A percentile compares a stretch with the other conserved stretches of the same genome.
Evolutionary conservation across 768 basidiomycete species (phyloP).

Genomic region (Tephrocybe rancida): DNA sequence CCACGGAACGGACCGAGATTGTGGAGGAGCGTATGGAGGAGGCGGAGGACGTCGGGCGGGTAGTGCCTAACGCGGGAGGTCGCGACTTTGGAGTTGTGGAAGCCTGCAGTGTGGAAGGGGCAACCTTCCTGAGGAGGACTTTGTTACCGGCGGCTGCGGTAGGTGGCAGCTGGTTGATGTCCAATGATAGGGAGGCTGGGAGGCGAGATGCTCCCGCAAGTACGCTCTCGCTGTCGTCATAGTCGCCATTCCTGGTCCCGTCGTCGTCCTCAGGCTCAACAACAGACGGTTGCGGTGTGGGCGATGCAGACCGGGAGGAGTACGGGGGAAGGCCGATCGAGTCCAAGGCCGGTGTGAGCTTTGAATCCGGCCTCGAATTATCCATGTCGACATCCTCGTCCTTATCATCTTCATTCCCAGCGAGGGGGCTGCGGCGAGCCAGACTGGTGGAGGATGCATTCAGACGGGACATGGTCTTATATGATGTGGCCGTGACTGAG

Average conservation of each 20-base stretch:
- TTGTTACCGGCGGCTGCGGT: conserved; percentile 4
- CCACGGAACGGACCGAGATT: conserved; percentile 25
- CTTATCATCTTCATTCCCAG: conserved; percentile 17
- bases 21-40: conserved; percentile 32
- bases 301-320: conserved; percentile 16
- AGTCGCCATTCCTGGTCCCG: conserved; percentile 7
- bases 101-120: conserved; percentile 1
- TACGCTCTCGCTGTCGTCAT: conserved; percentile 7
- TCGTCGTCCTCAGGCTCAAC: conserved; percentile 22
- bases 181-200: conserved; percentile 12
- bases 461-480: conserved; percentile 46
- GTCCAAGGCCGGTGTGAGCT: conserved; percentile 56
- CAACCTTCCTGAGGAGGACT: conserved; percentile 13
- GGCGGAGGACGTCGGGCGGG: conserved; percentile 31
- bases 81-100: neutral
- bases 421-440: conserved; percentile 2
- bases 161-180: conserved; percentile 12
- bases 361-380: conserved; percentile 69
- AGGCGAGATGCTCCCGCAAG: neutral
- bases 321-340: conserved; percentile 18
- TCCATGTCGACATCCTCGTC: conserved; percentile 23
- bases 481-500: conserved; percentile 36
- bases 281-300: conserved; percentile 21
- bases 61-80: neutral
- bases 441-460: conserved; percentile 28